These are phyloP conservation scores for Magnolia kwangsiensis DNA, from an alignment of 164 flowering plant species.

Conservation along the genomic window DNA sequence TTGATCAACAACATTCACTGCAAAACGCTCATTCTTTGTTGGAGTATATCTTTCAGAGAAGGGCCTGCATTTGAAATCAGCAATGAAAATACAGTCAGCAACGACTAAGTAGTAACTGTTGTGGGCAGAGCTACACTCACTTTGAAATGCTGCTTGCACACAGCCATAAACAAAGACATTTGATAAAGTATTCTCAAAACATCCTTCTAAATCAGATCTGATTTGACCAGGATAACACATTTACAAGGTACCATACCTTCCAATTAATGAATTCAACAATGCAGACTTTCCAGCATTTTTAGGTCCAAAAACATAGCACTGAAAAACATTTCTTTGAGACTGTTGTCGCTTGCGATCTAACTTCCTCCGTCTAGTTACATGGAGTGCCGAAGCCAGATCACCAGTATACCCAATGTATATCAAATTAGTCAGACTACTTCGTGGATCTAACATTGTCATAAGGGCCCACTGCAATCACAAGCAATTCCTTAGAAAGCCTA, in stretches of 20 bases:
- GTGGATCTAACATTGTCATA: slow-evolving; percentile 85
- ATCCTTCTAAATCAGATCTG: background rate
- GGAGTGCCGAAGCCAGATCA: slow-evolving; percentile 70
- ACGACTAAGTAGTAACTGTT: too few species aligned
- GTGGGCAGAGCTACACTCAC: background rate
- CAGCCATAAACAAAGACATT: background rate
- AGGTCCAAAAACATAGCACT: slow-evolving; percentile 97
- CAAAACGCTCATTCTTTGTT: slow-evolving; percentile 60
- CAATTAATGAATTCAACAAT: slow-evolving; percentile 70
- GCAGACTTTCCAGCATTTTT: slow-evolving; percentile 81
- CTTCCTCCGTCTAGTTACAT: slow-evolving; percentile 66
- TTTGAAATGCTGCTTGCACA: background rate
- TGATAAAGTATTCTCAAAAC: background rate
- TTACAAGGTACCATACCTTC: slow-evolving; percentile 46
- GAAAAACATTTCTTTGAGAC: slow-evolving; percentile 81
- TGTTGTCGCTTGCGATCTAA: slow-evolving; percentile 80
- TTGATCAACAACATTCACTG: slow-evolving; percentile 66
- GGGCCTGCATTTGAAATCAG: slow-evolving; percentile 47
- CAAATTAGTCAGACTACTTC: slow-evolving; percentile 59
- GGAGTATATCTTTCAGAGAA: slow-evolving; percentile 47
- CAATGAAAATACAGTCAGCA: background rate
- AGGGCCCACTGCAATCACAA: slow-evolving; percentile 84
- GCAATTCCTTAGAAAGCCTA: background rate
- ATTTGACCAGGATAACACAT: background rate
- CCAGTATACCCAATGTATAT: slow-evolving; percentile 76